Evolutionary conservation across 2,329 filamentous ascomycete genomes (phyloP), one percentile per base, ranked within the genome.

Genomic region (Huntiella decipiens): DNA sequence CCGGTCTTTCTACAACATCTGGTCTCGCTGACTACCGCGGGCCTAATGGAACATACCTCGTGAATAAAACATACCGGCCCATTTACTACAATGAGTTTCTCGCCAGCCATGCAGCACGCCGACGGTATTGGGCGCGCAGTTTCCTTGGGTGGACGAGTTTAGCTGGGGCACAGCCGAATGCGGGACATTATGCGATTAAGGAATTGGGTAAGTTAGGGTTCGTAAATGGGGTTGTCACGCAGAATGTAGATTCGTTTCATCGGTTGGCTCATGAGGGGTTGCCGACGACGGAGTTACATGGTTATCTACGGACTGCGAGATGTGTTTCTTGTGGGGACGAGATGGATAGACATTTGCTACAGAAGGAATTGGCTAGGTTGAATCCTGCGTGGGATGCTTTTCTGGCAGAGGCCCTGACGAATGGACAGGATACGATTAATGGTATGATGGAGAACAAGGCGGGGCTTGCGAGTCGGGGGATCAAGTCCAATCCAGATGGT

Each of bases 191-290:
- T 57, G 85, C 87, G 2, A 73, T 96, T 47, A 70, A 73, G 44
- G 70, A 79, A 52, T 65, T 96, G 33, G 82, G 75, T 2, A 61
- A 70, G 4, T 64, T 91, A 53, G 87, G 86, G 2, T 62, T 86
- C 43, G 66, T 95, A 37, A 73, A 71, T 48, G 74, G 67, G 45
- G 82, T 95, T 49, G 77, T 98, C 53, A 96, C 91, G 36, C 91
- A 98, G 59, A 96, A 96, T 57, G 91, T 98, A 44, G 91, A 98
- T 63, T 94, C 86, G 2, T 93, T 98, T 58, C 91, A 98, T 61
- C 67, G 71, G 2, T 64, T 64, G 49, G 81, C 85, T 1, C 87
- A 95, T 60, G 83, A 86, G 0, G 58, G 67, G 7, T 62, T 87
- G 38, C 71, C 74, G 4, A 91, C 83, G 7, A 66, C 92, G 39